A percentile compares a stretch with the other conserved stretches of the same genome.
Conservation (phyloP, 2,329 filamentous ascomycete species). For the Madurella fahalii region DNA sequence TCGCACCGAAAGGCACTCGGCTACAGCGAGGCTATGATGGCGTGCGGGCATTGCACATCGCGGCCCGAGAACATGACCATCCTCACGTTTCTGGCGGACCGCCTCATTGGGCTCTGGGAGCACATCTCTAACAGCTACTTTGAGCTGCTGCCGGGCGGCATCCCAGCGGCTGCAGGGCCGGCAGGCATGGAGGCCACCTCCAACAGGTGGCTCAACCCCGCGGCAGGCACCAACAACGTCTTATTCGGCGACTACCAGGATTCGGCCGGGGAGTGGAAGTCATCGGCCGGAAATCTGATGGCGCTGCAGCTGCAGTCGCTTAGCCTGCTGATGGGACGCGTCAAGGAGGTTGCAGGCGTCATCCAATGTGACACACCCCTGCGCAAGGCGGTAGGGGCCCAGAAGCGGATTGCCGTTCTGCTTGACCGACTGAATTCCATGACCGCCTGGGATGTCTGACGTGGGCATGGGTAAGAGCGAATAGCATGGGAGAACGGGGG, state of each 20-base stretch:
- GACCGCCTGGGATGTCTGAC: neutral
- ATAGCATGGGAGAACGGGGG: neutral
- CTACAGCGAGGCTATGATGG: constrained; percentile 10
- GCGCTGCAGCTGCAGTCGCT: constrained; percentile 1
- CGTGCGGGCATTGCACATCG: constrained; percentile 2
- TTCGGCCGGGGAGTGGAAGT: constrained; percentile 8
- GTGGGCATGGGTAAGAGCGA: neutral
- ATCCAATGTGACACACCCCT: neutral
- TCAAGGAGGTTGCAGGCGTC: neutral
- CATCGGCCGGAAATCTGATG: constrained; percentile 7
- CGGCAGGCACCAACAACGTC: neutral
- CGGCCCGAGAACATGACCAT: constrained; percentile 12
- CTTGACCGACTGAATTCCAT: neutral
- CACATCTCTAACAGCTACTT: constrained; percentile 6
- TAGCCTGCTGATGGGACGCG: neutral
- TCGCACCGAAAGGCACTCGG: constrained; percentile 12
- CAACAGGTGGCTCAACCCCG: neutral
- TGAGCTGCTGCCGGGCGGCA: neutral
- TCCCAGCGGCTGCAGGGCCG: neutral
- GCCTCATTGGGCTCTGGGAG: constrained; percentile 7
- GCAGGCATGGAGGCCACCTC: neutral
- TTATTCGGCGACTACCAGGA: constrained; percentile 13
- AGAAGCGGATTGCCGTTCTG: neutral
- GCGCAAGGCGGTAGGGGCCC: constrained; percentile 1
- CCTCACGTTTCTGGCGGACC: constrained; percentile 12